Evolutionary conservation across 257 asterid genomes (phyloP).

Genomic region (Avicennia marina): DNA sequence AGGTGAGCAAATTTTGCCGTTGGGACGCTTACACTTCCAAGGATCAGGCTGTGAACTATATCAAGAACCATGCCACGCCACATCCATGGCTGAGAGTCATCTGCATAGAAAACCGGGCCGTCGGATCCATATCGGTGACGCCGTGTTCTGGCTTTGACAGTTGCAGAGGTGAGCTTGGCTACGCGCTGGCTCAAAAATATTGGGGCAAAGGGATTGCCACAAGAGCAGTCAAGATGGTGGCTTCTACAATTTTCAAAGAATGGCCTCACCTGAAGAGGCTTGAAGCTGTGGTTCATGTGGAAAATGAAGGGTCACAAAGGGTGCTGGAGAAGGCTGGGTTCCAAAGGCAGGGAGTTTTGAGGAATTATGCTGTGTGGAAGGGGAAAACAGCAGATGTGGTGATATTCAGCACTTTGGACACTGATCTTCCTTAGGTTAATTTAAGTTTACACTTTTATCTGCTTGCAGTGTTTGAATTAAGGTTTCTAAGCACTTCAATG

Average conservation of each 20-base stretch:
- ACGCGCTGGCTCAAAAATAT: constrained; percentile 35
- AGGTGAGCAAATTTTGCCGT: not conserved
- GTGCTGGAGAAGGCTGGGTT: constrained; percentile 51
- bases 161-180: constrained; percentile 48
- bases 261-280: constrained; percentile 39
- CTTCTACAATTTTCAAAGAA: constrained; percentile 28
- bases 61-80: not conserved
- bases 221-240: constrained; percentile 37
- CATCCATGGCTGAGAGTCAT: not conserved
- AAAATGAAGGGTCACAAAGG: constrained; percentile 42
- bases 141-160: constrained; percentile 30
- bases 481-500: too few relatives aligned
- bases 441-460: too few relatives aligned
- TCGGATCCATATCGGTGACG: constrained; percentile 51
- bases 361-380: constrained; percentile 21
- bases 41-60: not conserved
- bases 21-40: not conserved
- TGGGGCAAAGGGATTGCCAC: constrained; percentile 56
- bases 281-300: constrained; percentile 41
- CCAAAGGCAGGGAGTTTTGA: constrained; percentile 36
- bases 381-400: constrained; percentile 28
- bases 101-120: constrained; percentile 15
- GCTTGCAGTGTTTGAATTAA: too few relatives aligned
- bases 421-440: too few relatives aligned
- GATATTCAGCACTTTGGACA: constrained; percentile 37